These are phyloP conservation scores for Lupinus albus DNA, from an alignment of 306 rosid genomes.

Conservation along the genomic window DNA sequence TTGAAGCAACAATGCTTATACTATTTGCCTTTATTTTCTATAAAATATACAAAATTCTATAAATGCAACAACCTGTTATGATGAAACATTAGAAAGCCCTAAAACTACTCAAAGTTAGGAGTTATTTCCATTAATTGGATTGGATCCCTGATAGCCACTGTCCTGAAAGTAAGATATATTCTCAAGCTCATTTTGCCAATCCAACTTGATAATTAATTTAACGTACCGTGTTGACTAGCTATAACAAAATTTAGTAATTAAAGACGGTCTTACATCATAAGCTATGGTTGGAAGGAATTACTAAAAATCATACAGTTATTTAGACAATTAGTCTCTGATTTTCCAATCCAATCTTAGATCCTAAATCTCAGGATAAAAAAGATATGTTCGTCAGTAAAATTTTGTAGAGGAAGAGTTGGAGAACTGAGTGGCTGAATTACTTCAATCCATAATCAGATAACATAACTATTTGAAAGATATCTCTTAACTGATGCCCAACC, in stretches of 20 bases:
- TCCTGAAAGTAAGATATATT: background rate
- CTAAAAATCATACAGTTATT: background rate
- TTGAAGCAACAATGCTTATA: background rate
- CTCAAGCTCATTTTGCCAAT: slow-evolving; percentile 5
- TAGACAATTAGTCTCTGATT: too few species aligned
- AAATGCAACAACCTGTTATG: slow-evolving; percentile 1
- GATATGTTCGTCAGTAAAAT: too few species aligned
- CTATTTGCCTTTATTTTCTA: slow-evolving; percentile 7
- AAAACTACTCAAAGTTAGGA: background rate
- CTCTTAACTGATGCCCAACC: background rate
- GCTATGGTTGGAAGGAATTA: slow-evolving; percentile 1
- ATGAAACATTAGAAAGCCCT: background rate
- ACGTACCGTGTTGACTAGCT: background rate
- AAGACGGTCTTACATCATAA: background rate
- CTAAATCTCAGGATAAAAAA: background rate
- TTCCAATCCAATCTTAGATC: background rate
- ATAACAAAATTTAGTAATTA: background rate
- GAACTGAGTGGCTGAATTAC: too few species aligned
- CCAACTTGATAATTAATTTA: background rate
- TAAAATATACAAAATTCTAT: background rate
- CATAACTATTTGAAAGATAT: background rate
- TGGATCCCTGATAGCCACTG: background rate
- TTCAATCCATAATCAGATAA: background rate
- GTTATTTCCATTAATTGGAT: slow-evolving; percentile 1
- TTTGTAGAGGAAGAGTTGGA: too few species aligned